Percentiles rank a stretch among this genome's conserved stretches.
Evolutionary conservation across 495 filamentous ascomycete species (phyloP).

Genomic region (Aspergillus wentii): DNA sequence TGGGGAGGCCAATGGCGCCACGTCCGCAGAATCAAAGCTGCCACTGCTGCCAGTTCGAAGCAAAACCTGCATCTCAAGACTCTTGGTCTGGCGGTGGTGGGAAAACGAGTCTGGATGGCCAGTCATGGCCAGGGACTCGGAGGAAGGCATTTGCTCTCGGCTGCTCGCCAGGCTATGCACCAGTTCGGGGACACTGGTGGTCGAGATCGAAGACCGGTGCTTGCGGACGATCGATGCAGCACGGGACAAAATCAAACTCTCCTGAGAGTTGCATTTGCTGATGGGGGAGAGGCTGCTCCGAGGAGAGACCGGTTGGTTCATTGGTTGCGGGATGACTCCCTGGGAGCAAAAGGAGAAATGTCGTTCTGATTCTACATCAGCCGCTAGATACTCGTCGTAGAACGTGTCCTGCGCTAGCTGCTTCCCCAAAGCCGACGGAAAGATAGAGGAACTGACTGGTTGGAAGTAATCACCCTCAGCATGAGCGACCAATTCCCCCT

Average conservation of each 20-base stretch:
- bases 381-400: slow-evolving; percentile 44
- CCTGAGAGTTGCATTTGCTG: slow-evolving; percentile 56
- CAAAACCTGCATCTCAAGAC: slow-evolving; percentile 26
- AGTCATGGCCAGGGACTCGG: slow-evolving; percentile 16
- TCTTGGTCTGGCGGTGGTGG: slow-evolving; percentile 38
- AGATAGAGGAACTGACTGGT: slow-evolving; percentile 26
- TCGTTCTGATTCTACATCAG: slow-evolving; percentile 42
- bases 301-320: slow-evolving; percentile 36
- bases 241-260: slow-evolving; percentile 49
- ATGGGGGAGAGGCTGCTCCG: slow-evolving; percentile 52
- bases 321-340: slow-evolving; percentile 27
- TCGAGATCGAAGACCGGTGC: slow-evolving; percentile 51
- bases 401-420: slow-evolving; percentile 37
- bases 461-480: slow-evolving; percentile 32
- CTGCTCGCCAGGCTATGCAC: slow-evolving; percentile 44
- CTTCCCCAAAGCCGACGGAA: slow-evolving; percentile 25
- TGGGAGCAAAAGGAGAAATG: slow-evolving; percentile 38
- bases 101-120: slow-evolving; percentile 26
- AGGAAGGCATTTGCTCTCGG: slow-evolving; percentile 35
- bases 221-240: slow-evolving; percentile 45
- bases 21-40: slow-evolving; percentile 19
- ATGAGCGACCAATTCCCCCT: slow-evolving; percentile 18
- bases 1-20: slow-evolving; percentile 4
- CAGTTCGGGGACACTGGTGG: slow-evolving; percentile 53
- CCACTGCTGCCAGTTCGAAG: slow-evolving; percentile 21